A percentile compares a stretch with the other conserved stretches of the same genome.
These are phyloP conservation scores for Purpureocillium takamizusanense DNA, from an alignment of 2,329 filamentous ascomycete species.

Conservation along the genomic window DNA sequence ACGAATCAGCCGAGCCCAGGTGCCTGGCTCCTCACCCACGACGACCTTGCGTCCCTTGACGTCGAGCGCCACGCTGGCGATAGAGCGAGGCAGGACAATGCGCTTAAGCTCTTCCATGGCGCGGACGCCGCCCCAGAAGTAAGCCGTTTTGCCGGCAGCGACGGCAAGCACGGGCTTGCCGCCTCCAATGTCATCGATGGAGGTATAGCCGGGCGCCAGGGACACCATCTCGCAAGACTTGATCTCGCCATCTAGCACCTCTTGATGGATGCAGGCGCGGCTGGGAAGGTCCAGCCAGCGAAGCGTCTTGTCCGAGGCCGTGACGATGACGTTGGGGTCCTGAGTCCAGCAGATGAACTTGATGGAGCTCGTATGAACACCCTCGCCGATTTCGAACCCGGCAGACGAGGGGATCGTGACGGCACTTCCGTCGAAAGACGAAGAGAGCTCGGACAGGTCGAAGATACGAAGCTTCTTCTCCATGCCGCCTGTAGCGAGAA, in stretches of 20 bases:
- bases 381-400: conserved; percentile 80
- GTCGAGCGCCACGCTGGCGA: conserved; percentile 85
- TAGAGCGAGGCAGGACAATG: conserved; percentile 70
- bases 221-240: conserved; percentile 85
- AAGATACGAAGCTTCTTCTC: conserved; percentile 97
- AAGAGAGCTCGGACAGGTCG: conserved; percentile 59
- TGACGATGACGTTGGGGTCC: conserved; percentile 81
- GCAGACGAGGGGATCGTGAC: conserved; percentile 48
- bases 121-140: conserved; percentile 74
- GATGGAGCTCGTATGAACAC: conserved; percentile 78
- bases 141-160: conserved; percentile 86
- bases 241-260: conserved; percentile 74
- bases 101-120: conserved; percentile 70
- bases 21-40: conserved; percentile 84
- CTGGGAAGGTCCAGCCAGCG: conserved; percentile 89
- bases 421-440: conserved; percentile 27
- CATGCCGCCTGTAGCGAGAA: conserved; percentile 86
- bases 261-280: conserved; percentile 65
- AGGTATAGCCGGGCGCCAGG: conserved; percentile 49
- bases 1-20: conserved; percentile 92
- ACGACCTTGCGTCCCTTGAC: conserved; percentile 73
- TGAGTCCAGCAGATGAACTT: conserved; percentile 94
- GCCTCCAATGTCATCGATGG: conserved; percentile 53
- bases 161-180: conserved; percentile 72
- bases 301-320: conserved; percentile 83